Base-by-base conservation (phyloP, 2,329 filamentous ascomycete species). In the Fusarium torreyae region DNA sequence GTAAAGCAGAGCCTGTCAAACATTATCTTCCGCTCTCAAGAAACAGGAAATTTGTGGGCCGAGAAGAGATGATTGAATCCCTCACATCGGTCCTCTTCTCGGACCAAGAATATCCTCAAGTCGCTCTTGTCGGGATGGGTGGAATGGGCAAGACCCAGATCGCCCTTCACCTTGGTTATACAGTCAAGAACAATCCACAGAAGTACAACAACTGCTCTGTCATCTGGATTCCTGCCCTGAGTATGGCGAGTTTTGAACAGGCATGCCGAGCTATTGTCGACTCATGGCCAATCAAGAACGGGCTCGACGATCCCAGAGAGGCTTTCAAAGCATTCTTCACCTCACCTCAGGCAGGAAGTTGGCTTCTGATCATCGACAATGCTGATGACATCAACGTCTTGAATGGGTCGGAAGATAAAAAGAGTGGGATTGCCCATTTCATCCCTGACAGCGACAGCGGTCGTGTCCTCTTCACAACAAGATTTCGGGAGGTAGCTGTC, bases 301-400 rank as follows among this genome's bases (percentile, higher is more conserved):
- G 3, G 0, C 5, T 9, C 0, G 31, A 49, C 7, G 3, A 20
- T 6, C 0, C 49, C 2, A 58, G 54, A 14, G 40, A 45, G 6
- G 8, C 24, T 1, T 42, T 54, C 7, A 53, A 2, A 14, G 18
- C 0, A 1, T 59, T 77, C 20, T 69, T 81, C 1, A 73, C 63
- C 40, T 76, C 72, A 1, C 65, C 73, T n/a, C 57, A 49, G 5
- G 56, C 71, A 1, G 76, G 79, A 8, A 72, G 63, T 34, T 84
- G 80, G 81, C 69, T 84, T 38, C 65, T 84, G 1, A 70, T 84
- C 3, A 64, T 84, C 7, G 79, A 83, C 49, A 85, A 84, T 57
- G 79, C 78, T 0, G 82, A 85, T 36, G 78, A 83, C 26, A 55
- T 57, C 10, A 64, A 76, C 7, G 36, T 79, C 11, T 50, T 78